phyloP scores from a whole-genome alignment of 2,329 filamentous ascomycete species.

The Xylaria sp. region DNA sequence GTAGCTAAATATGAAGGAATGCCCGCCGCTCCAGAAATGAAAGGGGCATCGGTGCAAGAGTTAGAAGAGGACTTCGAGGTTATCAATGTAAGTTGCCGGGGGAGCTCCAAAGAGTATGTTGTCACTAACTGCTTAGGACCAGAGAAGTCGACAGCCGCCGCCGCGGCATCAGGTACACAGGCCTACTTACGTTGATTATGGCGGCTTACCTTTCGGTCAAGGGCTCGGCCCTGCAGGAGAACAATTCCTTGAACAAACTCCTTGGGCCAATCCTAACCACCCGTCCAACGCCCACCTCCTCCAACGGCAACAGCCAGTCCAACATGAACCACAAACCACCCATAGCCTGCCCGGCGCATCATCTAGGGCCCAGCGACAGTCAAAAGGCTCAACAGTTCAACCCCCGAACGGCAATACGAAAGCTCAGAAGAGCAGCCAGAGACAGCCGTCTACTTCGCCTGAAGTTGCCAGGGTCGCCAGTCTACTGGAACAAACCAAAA shows the following conservation, averaged over 20 bases:
- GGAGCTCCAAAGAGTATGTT: neutral
- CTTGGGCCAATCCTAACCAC: constrained; percentile 90
- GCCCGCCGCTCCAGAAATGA: constrained; percentile 87
- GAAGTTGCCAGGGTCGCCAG: constrained; percentile 45
- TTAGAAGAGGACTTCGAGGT: constrained; percentile 85
- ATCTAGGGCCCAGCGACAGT: constrained; percentile 41
- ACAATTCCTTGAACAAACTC: constrained; percentile 85
- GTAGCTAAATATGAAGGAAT: constrained; percentile 96
- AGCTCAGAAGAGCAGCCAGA: constrained; percentile 29
- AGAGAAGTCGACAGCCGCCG: constrained; percentile 37
- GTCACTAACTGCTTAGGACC: constrained; percentile 14
- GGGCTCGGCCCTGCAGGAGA: constrained; percentile 72
- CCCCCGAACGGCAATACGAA: constrained; percentile 34
- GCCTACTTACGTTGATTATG: constrained; percentile 49
- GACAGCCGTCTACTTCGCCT: constrained; percentile 44
- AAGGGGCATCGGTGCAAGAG: constrained; percentile 70
- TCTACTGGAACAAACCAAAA: constrained; percentile 38
- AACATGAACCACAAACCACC: constrained; percentile 36
- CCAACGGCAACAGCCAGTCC: constrained; percentile 44
- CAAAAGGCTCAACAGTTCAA: constrained; percentile 39
- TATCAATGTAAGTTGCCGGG: constrained; percentile 72
- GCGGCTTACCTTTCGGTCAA: constrained; percentile 50
- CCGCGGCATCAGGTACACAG: constrained; percentile 44
- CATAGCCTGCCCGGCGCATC: constrained; percentile 36
- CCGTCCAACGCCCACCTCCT: constrained; percentile 59